Conservation (phyloP, 1,284 basidiomycete species). For the Ceratorhiza oryzae-sativae region DNA sequence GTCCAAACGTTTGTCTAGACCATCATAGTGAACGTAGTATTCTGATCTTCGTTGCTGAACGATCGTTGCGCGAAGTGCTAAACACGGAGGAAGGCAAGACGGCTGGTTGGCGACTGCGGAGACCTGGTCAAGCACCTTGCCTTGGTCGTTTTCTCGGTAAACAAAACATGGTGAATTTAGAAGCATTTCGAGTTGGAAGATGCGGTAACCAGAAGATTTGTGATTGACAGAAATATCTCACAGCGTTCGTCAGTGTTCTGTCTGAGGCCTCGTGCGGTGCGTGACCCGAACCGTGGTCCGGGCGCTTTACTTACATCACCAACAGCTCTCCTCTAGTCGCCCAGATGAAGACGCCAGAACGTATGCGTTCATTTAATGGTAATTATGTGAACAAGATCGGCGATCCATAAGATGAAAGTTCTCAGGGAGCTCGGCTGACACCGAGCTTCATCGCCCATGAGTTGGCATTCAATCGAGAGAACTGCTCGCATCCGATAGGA, state of each 20-base stretch:
- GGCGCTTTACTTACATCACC: not conserved
- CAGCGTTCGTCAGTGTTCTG: not conserved
- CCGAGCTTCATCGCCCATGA: not conserved
- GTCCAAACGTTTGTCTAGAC: constrained; percentile 76
- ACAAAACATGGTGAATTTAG: constrained; percentile 31
- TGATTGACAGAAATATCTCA: constrained; percentile 7
- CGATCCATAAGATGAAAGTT: not conserved
- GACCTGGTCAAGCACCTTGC: constrained; percentile 13
- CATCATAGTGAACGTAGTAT: constrained; percentile 72
- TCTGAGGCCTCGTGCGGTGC: not conserved
- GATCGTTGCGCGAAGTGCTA: constrained; percentile 47
- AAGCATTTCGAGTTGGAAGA: constrained; percentile 1
- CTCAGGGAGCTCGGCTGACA: not conserved
- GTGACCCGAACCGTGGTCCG: not conserved
- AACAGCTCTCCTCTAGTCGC: too few species aligned
- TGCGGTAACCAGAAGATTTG: not conserved
- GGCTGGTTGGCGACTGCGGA: constrained; percentile 14
- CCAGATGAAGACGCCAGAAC: not conserved
- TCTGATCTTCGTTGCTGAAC: constrained; percentile 59
- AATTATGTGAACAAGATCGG: not conserved
- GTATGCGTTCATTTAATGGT: not conserved
- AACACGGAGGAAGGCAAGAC: constrained; percentile 11
- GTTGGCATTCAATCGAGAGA: not conserved
- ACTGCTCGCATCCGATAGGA: not conserved
- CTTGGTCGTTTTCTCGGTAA: constrained; percentile 34